Base-by-base conservation (phyloP, 2,329 filamentous ascomycete genomes). In the Alternaria viburni region DNA sequence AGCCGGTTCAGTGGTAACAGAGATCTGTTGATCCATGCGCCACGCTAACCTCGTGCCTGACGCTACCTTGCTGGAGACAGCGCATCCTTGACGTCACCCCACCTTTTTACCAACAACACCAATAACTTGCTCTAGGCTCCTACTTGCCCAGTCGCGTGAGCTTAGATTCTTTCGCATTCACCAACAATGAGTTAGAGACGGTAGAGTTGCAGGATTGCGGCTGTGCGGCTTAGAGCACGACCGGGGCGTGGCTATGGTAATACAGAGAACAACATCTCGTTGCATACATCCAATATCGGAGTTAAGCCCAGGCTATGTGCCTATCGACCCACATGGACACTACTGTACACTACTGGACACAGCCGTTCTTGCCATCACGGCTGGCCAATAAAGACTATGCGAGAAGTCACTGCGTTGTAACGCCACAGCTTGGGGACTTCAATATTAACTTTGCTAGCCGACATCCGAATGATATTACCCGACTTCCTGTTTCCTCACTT, bases 61-160 rank as follows among this genome's bases (percentile, higher is more conserved):
- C 15, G 9, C 13, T 30, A 50, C 55, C 30, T 47, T 44, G 8
- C 54, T 56, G 45, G 10, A 21, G 47, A 51, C 46, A 52, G 47
- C 54, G 26, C 36, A 58, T 58, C 54, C 54, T 58, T 61, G 54
- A 58, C 59, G 46, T 58, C 59, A 61, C 46, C 59, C 54, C n/a
- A 49, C 47, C 15, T 32, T 45, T 52, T 41, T 44, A 28, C 23
- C 28, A 17, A 58, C 59, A 19, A 60, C 50, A 59, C 45, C 25
- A 49, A 25, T 21, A 23, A 36, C 9, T 41, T 41, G 36, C n/a
- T n/a, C n/a, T n/a, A n/a, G n/a, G n/a, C n/a, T n/a, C 28, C 8
- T n/a, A 2, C 13, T 2, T 32, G 12, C 49, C 9, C 17, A 51
- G 4, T 36, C n/a, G 28, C 12, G 12, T 2, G 32, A 36, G 28